Percentiles rank a stretch among this genome's conserved stretches.
These are phyloP conservation scores for Gorgonomyces haynaldii DNA, from an alignment of 192 early-diverging fungal species.

Conservation along the genomic window DNA sequence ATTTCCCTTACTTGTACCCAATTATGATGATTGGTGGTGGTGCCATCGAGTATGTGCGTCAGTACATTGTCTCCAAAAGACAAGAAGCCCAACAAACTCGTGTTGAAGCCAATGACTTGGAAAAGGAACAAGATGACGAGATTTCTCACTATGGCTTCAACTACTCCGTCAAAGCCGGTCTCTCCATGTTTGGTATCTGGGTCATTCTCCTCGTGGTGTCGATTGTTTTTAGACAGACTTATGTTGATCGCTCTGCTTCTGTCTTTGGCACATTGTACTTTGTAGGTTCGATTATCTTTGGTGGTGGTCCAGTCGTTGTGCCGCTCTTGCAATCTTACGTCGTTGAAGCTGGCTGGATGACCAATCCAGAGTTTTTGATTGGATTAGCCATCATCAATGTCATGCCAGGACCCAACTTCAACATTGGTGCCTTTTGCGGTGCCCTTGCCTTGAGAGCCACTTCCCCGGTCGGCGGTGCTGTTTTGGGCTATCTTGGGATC, in stretches of 20 bases:
- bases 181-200: slow-evolving; percentile 30
- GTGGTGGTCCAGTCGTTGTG: slow-evolving; percentile 38
- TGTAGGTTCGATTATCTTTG: slow-evolving; percentile 48
- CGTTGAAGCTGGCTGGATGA: slow-evolving; percentile 36
- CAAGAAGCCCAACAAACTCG: background rate
- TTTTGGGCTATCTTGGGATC: slow-evolving; percentile 45
- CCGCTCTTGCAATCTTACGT: slow-evolving; percentile 34
- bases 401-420: slow-evolving; percentile 51
- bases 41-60: slow-evolving; percentile 8
- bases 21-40: slow-evolving; percentile 39
- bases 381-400: slow-evolving; percentile 42
- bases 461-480: slow-evolving; percentile 25
- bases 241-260: slow-evolving; percentile 4
- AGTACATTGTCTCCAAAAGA: background rate
- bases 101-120: background rate
- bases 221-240: slow-evolving; percentile 21
- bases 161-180: slow-evolving; percentile 7
- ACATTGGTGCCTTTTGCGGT: slow-evolving; percentile 53
- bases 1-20: slow-evolving; percentile 37
- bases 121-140: background rate
- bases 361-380: slow-evolving; percentile 35
- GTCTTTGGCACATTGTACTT: slow-evolving; percentile 44
- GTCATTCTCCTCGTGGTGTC: slow-evolving; percentile 34
- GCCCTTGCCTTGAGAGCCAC: slow-evolving; percentile 36
- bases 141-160: slow-evolving; percentile 3